Evolutionary conservation across 192 early-diverging fungal species (phyloP).

Genomic region (Diversispora epigaea): DNA sequence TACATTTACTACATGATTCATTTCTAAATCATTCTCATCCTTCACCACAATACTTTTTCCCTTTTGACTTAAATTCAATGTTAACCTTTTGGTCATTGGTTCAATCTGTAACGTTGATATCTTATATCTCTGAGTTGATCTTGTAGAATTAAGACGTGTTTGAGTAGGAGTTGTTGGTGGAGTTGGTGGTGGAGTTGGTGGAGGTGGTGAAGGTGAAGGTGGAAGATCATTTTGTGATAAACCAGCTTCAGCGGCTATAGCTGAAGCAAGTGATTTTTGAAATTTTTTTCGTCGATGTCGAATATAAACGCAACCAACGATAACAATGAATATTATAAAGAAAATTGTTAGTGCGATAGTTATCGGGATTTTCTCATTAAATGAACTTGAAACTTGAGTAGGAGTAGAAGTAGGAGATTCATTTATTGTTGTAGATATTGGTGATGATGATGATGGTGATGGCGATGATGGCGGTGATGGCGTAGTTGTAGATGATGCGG

Average conservation of each 20-base stretch:
- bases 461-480: too few species aligned
- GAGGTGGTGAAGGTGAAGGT: conserved; percentile 3
- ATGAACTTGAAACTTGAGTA: too few species aligned
- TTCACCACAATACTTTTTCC: conserved; percentile 22
- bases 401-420: too few species aligned
- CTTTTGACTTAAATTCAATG: conserved; percentile 22
- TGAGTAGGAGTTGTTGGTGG: not conserved
- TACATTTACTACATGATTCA: conserved; percentile 22
- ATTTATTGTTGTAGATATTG: too few species aligned
- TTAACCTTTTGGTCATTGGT: conserved; percentile 30
- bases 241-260: conserved; percentile 13
- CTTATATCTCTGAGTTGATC: conserved; percentile 9
- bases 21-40: not conserved
- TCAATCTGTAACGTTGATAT: conserved; percentile 28
- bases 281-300: not conserved
- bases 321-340: too few species aligned
- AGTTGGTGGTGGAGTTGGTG: conserved; percentile 4
- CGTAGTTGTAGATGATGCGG: too few species aligned
- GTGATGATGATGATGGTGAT: too few species aligned
- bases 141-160: not conserved
- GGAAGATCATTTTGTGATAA: not conserved
- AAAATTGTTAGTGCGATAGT: too few species aligned
- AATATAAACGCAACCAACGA: not conserved
- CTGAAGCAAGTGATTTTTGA: not conserved
- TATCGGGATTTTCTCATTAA: too few species aligned